Evolutionary conservation across 495 filamentous ascomycete genomes (phyloP).

Genomic region (Astrothelium subdiscretum): DNA sequence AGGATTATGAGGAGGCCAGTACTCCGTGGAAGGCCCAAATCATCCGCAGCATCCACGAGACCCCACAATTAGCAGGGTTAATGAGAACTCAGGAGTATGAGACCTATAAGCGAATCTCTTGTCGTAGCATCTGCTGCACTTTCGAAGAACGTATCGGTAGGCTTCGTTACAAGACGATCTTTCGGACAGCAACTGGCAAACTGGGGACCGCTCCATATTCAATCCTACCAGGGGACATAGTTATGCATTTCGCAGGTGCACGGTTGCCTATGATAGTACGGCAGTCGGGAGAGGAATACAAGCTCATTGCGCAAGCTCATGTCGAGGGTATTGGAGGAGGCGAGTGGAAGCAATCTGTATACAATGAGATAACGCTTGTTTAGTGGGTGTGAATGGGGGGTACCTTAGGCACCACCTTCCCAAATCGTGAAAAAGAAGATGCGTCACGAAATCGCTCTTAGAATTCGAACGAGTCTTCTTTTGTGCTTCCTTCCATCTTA

Average conservation of each 20-base stretch:
- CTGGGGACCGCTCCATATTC: neutral
- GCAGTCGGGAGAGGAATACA: neutral
- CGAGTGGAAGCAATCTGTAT: no score
- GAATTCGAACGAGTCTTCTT: no score
- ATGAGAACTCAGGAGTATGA: neutral
- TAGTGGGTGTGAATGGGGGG: no score
- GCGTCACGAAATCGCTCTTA: no score
- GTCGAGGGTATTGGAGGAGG: neutral
- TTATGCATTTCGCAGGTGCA: neutral
- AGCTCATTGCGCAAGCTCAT: neutral
- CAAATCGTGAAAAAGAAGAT: no score
- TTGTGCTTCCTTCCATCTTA: no score
- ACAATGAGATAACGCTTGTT: no score
- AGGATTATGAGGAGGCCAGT: neutral
- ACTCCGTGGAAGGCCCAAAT: neutral
- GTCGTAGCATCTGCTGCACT: neutral
- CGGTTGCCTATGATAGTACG: neutral
- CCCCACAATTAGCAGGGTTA: neutral
- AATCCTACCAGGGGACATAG: neutral
- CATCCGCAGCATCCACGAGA: neutral
- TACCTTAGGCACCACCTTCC: no score
- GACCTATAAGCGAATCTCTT: neutral
- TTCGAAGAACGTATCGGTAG: neutral
- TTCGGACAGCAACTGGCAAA: neutral
- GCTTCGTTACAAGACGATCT: constrained; percentile 1